Evolutionary conservation across 352 stramenopile species (phyloP), one percentile per base, ranked within the genome.

Genomic region (Globisporangium paddicum): DNA sequence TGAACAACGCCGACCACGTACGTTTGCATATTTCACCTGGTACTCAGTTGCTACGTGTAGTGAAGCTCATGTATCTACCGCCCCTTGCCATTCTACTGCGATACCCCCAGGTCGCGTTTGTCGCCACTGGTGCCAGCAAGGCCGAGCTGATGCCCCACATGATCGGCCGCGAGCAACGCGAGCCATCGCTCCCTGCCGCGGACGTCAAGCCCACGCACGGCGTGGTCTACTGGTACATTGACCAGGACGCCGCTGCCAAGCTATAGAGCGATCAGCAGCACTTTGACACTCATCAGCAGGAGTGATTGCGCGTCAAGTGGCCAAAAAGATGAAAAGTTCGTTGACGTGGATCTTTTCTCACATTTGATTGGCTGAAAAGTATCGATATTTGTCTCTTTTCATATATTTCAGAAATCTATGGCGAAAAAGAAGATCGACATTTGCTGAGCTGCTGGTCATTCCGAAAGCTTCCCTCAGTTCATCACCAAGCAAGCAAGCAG

Each of bases 1-100:
- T 99, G 34, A 98, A 98, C 71, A 89, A 93, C 49, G 88, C 92
- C 47, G 81, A 74, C 16, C 66, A 82, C 35, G 84, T 93, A 86
- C 46, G 73, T 77, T 18, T 44, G 37, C 4, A 21, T n/a, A 60
- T 32, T 32, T 32, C 28, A 32, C 28, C 6, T 32, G 0, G 7
- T 44, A 7, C 10, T 44, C 38, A 44, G 35, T 58, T 47, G 34
- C n/a, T 56, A 14, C 16, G 21, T 42, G 25, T 44, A 14, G 11
- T 28, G 14, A 5, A 9, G 23, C 19, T 47, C 41, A 47, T n/a
- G 18, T 1, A 9, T 16, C 0, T 10, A 18, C 19, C 26, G 18
- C 18, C 19, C n/a, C 9, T 25, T 55, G 55, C 19, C 30, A 6
- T 32, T 49, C 37, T 25, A 16, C 16, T 18, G 2, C 51, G 14